Percentiles rank a stretch among this genome's conserved stretches.
Conservation (phyloP, 768 basidiomycete species). For the Boletus vinaceobasis region DNA sequence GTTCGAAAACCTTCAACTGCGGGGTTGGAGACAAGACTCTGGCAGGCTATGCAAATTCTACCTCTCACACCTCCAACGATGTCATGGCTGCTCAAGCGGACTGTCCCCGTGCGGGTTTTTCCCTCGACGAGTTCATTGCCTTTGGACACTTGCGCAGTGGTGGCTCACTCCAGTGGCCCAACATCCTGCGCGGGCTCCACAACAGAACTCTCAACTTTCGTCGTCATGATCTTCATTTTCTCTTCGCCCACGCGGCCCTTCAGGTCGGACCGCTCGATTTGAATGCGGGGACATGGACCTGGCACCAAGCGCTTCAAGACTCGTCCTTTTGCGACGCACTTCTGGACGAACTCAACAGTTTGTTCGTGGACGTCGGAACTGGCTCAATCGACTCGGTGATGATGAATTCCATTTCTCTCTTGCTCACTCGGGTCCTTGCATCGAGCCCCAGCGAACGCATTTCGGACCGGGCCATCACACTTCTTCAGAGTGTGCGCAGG, state of each 20-base stretch:
- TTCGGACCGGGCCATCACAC: neutral
- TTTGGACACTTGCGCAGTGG: neutral
- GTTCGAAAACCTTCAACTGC: too few species aligned
- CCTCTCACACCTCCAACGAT: neutral
- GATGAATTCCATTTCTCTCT: constrained; percentile 25
- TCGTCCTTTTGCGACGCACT: neutral
- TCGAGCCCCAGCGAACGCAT: neutral
- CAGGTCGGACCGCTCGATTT: too few species aligned
- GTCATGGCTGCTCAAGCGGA: neutral
- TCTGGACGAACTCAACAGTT: neutral
- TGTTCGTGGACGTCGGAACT: neutral
- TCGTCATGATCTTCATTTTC: too few species aligned
- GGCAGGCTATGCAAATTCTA: neutral
- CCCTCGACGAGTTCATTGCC: neutral
- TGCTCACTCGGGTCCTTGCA: neutral
- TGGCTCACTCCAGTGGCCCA: neutral
- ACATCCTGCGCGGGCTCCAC: neutral
- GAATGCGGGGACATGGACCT: neutral
- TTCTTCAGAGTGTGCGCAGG: neutral
- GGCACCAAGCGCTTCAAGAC: neutral
- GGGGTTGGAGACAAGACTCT: fast-evolving
- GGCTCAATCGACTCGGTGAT: constrained; percentile 23
- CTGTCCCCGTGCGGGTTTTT: neutral
- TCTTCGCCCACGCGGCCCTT: too few species aligned
- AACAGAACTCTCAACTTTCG: neutral